phyloP scores from a whole-genome alignment of 2,329 filamentous ascomycete species.

The Aspergillus pseudoterreus region DNA sequence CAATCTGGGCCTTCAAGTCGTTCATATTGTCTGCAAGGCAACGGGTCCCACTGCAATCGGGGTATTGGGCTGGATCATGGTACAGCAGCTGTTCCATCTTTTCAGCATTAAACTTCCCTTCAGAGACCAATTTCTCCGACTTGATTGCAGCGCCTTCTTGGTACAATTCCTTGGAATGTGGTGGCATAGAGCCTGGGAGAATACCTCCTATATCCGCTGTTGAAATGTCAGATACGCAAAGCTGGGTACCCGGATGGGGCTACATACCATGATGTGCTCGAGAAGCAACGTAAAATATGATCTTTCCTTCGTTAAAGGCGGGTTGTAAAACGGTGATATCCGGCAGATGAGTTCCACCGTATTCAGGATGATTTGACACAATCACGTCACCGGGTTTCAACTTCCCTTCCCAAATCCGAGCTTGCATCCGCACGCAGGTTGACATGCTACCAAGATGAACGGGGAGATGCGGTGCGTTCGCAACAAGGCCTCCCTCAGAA shows the following conservation, averaged over 20 bases:
- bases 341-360: slow-evolving; percentile 75
- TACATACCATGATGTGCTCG: slow-evolving; percentile 60
- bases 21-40: slow-evolving; percentile 76
- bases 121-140: slow-evolving; percentile 26
- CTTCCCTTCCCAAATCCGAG: slow-evolving; percentile 69
- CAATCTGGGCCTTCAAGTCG: slow-evolving; percentile 77
- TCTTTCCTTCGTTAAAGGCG: slow-evolving; percentile 61
- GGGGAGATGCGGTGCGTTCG: slow-evolving; percentile 67
- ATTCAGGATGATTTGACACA: slow-evolving; percentile 77
- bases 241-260: too few species aligned
- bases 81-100: slow-evolving; percentile 66
- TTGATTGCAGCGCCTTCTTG: slow-evolving; percentile 37
- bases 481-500: slow-evolving; percentile 65
- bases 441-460: slow-evolving; percentile 79
- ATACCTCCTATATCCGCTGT: slow-evolving; percentile 62
- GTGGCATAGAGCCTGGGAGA: slow-evolving; percentile 71
- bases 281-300: slow-evolving; percentile 75
- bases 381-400: slow-evolving; percentile 73
- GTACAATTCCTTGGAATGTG: slow-evolving; percentile 30
- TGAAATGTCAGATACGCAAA: too few species aligned
- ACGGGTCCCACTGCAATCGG: slow-evolving; percentile 70
- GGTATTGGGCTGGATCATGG: slow-evolving; percentile 65
- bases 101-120: slow-evolving; percentile 63
- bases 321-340: slow-evolving; percentile 76
- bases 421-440: slow-evolving; percentile 71